Evolutionary conservation across 257 asterid genomes (phyloP).

Genomic region (Anisodus tanguticus): DNA sequence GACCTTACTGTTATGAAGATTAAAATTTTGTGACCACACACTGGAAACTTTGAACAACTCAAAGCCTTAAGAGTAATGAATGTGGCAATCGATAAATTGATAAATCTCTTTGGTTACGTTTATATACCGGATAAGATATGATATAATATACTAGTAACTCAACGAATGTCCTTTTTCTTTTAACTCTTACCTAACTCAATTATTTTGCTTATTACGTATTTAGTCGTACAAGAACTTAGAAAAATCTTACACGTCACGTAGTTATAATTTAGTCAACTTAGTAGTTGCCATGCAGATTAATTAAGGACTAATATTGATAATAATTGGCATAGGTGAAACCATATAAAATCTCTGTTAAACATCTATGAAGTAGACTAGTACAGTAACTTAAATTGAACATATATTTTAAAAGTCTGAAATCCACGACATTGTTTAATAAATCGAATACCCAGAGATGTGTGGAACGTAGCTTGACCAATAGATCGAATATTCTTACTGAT

Average conservation of each 20-base stretch:
- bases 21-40: too few relatives aligned
- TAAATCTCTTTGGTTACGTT: too few relatives aligned
- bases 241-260: background rate
- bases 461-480: background rate
- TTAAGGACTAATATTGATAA: background rate
- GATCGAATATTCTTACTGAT: background rate
- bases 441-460: background rate
- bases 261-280: constrained; percentile 17
- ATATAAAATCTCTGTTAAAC: background rate
- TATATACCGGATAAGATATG: too few relatives aligned
- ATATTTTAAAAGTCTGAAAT: background rate
- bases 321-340: background rate
- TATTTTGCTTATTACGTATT: background rate
- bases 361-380: background rate
- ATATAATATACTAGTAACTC: background rate
- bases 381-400: background rate
- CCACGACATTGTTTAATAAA: background rate
- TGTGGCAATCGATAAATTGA: too few relatives aligned
- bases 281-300: constrained; percentile 25
- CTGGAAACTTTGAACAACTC: too few relatives aligned
- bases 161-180: too few relatives aligned
- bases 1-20: background rate
- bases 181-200: background rate
- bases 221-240: background rate
- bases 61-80: too few relatives aligned